A percentile compares a stretch with the other conserved stretches of the same genome.
phyloP scores from a whole-genome alignment of 768 basidiomycete species.

The Filobasidium wieringae region DNA sequence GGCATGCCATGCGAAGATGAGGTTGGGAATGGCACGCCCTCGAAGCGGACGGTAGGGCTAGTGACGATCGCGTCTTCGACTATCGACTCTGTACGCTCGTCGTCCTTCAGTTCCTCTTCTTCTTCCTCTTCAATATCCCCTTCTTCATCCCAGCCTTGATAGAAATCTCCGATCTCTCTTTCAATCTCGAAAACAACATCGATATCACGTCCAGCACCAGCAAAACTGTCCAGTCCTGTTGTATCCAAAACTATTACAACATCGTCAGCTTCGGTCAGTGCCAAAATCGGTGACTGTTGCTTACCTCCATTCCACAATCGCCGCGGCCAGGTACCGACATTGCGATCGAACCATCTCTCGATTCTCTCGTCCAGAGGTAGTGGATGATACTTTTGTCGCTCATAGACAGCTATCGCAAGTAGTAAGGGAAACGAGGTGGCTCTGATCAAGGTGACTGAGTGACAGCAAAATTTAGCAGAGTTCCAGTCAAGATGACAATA shows the following conservation, averaged over 20 bases:
- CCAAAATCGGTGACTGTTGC: constrained; percentile 4
- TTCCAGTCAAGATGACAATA: not conserved
- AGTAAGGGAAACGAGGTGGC: constrained; percentile 72
- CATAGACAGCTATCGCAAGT: constrained; percentile 67
- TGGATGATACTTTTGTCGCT: constrained; percentile 63
- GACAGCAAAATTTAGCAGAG: constrained; percentile 10
- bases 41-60: not conserved
- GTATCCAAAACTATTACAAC: constrained; percentile 3
- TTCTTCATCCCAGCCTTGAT: constrained; percentile 37
- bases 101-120: constrained; percentile 7
- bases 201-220: constrained; percentile 29
- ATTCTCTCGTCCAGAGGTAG: constrained; percentile 66
- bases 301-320: constrained; percentile 44
- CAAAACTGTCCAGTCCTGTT: constrained; percentile 35
- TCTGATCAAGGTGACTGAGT: constrained; percentile 17
- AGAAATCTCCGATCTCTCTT: constrained; percentile 34
- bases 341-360: constrained; percentile 52
- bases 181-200: constrained; percentile 37
- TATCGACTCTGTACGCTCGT: constrained; percentile 11
- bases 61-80: not conserved
- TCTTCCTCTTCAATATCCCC: constrained; percentile 20
- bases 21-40: not conserved
- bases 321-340: constrained; percentile 66
- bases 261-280: not conserved
- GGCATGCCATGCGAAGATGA: not conserved